phyloP scores from a whole-genome alignment of 2,329 filamentous ascomycete species.

The Gnomoniopsis sp. region DNA sequence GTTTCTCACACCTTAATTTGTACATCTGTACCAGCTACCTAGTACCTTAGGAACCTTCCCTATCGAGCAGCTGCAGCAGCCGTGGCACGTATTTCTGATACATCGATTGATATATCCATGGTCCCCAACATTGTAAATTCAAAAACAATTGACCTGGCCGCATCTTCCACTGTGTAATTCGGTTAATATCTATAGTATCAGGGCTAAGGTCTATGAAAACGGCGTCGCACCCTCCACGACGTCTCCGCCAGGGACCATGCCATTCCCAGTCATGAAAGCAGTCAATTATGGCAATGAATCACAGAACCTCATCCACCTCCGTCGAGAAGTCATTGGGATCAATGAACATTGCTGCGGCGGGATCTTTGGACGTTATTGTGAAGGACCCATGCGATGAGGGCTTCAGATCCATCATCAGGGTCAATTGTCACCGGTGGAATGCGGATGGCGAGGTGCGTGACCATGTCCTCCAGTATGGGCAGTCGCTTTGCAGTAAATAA shows the following conservation, averaged over 20 bases:
- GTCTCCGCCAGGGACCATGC: neutral
- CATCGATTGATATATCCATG: no score
- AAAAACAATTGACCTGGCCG: no score
- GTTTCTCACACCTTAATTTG: no score
- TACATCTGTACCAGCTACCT: no score
- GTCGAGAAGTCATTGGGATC: neutral
- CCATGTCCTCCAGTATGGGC: neutral
- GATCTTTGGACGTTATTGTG: neutral
- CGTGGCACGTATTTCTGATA: no score
- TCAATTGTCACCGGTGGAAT: neutral
- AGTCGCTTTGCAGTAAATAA: neutral
- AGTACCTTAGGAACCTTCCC: no score
- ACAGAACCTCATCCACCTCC: neutral
- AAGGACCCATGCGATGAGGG: neutral
- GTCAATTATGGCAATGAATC: neutral
- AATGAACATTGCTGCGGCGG: neutral
- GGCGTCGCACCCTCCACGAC: neutral
- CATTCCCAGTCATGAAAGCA: neutral
- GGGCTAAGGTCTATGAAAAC: no score
- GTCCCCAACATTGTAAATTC: no score
- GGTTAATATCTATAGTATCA: no score
- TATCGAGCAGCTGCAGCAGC: no score
- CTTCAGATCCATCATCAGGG: neutral
- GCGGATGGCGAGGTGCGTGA: neutral
- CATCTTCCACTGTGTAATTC: no score